A percentile compares a stretch with the other conserved stretches of the same genome.
phyloP scores from a whole-genome alignment of 768 basidiomycete genomes.

The Rhizopogon salebrosus region DNA sequence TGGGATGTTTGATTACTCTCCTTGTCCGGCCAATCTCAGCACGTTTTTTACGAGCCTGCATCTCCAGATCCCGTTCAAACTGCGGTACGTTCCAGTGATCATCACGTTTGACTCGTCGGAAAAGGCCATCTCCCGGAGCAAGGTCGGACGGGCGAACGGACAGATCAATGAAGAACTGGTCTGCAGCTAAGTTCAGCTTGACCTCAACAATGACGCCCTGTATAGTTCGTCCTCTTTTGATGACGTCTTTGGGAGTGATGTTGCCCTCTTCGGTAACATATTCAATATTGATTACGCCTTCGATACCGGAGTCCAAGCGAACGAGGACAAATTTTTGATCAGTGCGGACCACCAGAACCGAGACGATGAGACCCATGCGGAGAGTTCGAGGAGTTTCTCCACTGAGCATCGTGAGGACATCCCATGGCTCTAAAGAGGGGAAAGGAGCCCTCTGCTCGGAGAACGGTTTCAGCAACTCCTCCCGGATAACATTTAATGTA shows the following conservation, averaged over 20 bases:
- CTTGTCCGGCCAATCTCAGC: slow-evolving; percentile 75
- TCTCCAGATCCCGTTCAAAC: slow-evolving; percentile 62
- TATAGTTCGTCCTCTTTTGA: slow-evolving; percentile 77
- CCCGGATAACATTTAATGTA: slow-evolving; percentile 82
- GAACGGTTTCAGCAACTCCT: slow-evolving; percentile 79
- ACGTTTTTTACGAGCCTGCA: slow-evolving; percentile 77
- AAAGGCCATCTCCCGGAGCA: slow-evolving; percentile 53
- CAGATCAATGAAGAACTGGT: slow-evolving; percentile 66
- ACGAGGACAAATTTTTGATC: slow-evolving; percentile 50
- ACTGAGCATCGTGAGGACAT: slow-evolving; percentile 91
- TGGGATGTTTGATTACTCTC: slow-evolving; percentile 93
- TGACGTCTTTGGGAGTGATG: slow-evolving; percentile 37
- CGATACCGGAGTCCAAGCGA: slow-evolving; percentile 90
- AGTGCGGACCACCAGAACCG: slow-evolving; percentile 60
- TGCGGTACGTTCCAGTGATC: slow-evolving; percentile 61
- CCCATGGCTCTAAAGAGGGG: slow-evolving; percentile 61
- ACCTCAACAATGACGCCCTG: slow-evolving; percentile 74
- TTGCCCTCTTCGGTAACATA: slow-evolving; percentile 51
- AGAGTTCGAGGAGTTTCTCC: slow-evolving; percentile 84
- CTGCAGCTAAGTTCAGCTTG: slow-evolving; percentile 54
- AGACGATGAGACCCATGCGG: slow-evolving; percentile 74
- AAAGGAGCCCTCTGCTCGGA: slow-evolving; percentile 69
- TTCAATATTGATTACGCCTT: slow-evolving; percentile 64
- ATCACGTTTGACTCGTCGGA: slow-evolving; percentile 56
- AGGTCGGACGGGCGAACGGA: slow-evolving; percentile 66